Base-by-base conservation (phyloP, 139 green algal genomes). In the Chlamydomonas incerta region DNA sequence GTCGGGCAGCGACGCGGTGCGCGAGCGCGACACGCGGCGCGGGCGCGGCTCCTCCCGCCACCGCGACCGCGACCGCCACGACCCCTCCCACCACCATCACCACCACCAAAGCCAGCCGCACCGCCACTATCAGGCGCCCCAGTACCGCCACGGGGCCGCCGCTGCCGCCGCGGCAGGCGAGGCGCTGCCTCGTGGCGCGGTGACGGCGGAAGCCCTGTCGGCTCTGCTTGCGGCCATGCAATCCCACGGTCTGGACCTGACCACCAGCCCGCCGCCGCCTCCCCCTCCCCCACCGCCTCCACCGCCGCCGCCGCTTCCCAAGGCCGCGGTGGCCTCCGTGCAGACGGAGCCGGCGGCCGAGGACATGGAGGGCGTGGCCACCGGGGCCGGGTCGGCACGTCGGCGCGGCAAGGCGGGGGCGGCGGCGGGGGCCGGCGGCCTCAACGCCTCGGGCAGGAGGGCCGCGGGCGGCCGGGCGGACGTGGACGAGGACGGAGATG, bases 241-340 rank as follows among this genome's bases (percentile, higher is more conserved):
- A 55, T 81, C 74, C 9, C 74, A 81, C 55, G 74, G 74, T 8
- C 20, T 81, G 46, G 52, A 81, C 24, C 31, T 81, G 18, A 81
- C 74, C 17, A 70, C 74, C 8, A 57, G 74, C 24, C 74, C 74
- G 57, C 74, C 55, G 74, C 55, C 74, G n/a, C 74, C 72, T 17
- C 29, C n/a, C 1, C 67, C 33, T 14, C 67, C 67, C 1, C 31
- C 67, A 5, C 31, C 67, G 31, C 67, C 33, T 14, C 67, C 67
- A 1, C 31, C 67, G 31, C 31, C 67, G 31, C 67, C 67, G 17
- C 31, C 69, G 57, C 31, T 24, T 4, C 46, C 57, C 26, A 50
- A 50, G 41, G 57, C 74, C 4, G 71, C 41, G 23, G 41, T 28
- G 11, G 31, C 69, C 1, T 35, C 31, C 9, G 55, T 13, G n/a